A percentile compares a stretch with the other conserved stretches of the same genome.
These are phyloP conservation scores for Phytopythium aichiense DNA, from an alignment of 352 stramenopile genomes.

Conservation along the genomic window DNA sequence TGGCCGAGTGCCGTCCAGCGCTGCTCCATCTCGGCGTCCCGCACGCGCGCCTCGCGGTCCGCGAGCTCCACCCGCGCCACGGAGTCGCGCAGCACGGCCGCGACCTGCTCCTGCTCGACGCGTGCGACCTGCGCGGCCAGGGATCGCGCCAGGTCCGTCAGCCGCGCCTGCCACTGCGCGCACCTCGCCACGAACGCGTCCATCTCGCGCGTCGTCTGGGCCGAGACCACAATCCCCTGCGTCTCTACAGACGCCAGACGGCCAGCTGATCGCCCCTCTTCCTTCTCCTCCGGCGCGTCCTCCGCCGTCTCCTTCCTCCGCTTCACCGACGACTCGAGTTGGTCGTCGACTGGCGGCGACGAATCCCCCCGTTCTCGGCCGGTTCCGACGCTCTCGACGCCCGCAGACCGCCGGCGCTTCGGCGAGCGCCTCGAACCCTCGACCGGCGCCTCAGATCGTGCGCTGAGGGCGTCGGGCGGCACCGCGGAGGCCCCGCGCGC, in stretches of 20 bases:
- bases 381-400: background rate
- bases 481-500: background rate
- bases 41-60: constrained; percentile 8
- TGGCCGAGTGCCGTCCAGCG: constrained; percentile 17
- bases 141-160: constrained; percentile 15
- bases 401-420: background rate
- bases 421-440: background rate
- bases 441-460: background rate
- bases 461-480: background rate
- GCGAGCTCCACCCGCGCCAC: constrained; percentile 29
- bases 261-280: background rate
- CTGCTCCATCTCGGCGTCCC: constrained; percentile 7
- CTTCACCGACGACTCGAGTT: background rate
- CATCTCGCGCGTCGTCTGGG: constrained; percentile 21
- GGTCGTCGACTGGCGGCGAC: too few species aligned
- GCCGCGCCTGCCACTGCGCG: constrained; percentile 21
- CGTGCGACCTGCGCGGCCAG: constrained; percentile 14
- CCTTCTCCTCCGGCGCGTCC: background rate
- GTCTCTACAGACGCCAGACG: background rate
- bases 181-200: constrained; percentile 32
- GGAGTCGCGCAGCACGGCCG: constrained; percentile 26
- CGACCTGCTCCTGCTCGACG: constrained; percentile 27
- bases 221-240: background rate
- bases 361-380: background rate
- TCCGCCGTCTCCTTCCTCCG: background rate